Conservation (phyloP, 176 grass and related monocot genomes). For the Hyparrhenia diplandra region DNA sequence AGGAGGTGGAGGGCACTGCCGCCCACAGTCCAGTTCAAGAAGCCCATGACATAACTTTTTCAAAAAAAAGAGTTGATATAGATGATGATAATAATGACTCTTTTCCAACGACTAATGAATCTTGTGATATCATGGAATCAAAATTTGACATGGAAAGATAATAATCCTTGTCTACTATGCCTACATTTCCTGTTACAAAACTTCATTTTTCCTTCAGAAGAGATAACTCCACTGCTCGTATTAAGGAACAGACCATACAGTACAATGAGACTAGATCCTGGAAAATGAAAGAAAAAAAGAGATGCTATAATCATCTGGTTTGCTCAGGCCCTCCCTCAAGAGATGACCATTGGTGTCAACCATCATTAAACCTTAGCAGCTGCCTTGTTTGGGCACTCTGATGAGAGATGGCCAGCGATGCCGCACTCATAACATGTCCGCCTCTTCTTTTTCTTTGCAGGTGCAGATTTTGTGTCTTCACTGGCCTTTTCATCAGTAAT, state of each 20-base stretch:
- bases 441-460: conserved; percentile 72
- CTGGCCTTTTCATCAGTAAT: background rate
- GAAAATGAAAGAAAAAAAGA: background rate
- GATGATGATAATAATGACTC: background rate
- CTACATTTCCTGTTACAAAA: background rate
- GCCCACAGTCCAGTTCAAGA: background rate
- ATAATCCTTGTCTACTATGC: background rate
- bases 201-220: background rate
- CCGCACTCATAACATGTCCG: conserved; percentile 81
- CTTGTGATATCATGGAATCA: background rate
- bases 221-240: background rate
- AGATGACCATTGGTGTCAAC: conserved; percentile 48
- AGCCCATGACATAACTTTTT: background rate
- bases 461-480: conserved; percentile 20
- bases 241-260: background rate
- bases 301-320: background rate
- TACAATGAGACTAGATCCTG: background rate
- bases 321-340: conserved; percentile 56
- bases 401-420: conserved; percentile 69
- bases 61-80: background rate
- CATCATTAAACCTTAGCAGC: conserved; percentile 9
- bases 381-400: conserved; percentile 71
- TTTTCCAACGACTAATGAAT: background rate
- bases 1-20: no score
- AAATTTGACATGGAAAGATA: conserved; percentile 27